Evolutionary conservation across 441 rosid genomes (phyloP).

Genomic region (Bruguiera hainesii): DNA sequence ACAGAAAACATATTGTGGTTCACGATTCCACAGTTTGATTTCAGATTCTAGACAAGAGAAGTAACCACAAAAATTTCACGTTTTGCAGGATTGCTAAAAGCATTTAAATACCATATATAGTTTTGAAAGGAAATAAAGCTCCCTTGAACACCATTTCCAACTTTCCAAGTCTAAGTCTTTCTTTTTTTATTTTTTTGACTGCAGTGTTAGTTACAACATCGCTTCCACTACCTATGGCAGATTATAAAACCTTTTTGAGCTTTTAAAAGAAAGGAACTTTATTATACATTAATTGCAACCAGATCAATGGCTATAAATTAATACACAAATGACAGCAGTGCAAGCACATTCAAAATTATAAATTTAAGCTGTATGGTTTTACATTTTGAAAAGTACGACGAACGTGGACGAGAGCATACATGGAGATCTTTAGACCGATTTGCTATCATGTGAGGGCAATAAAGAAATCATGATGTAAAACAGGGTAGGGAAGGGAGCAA

Average conservation of each 20-base stretch:
- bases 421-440: not conserved
- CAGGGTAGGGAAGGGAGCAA: too few relatives aligned
- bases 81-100: not conserved
- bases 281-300: not conserved
- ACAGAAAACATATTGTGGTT: not conserved
- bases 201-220: not conserved
- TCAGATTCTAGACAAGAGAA: not conserved
- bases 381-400: not conserved
- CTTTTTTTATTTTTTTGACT: not conserved
- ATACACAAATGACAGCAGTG: not conserved
- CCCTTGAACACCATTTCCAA: not conserved
- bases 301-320: not conserved
- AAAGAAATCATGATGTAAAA: not conserved
- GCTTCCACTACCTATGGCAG: not conserved
- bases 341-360: not conserved
- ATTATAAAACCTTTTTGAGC: not conserved
- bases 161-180: not conserved
- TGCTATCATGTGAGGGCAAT: not conserved
- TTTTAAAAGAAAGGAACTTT: not conserved
- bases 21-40: not conserved
- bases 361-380: not conserved
- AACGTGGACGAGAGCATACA: not conserved
- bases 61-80: not conserved
- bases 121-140: not conserved
- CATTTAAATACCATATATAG: not conserved